Base-by-base conservation (phyloP, 768 basidiomycete genomes). In the Dioszegia crocea region DNA sequence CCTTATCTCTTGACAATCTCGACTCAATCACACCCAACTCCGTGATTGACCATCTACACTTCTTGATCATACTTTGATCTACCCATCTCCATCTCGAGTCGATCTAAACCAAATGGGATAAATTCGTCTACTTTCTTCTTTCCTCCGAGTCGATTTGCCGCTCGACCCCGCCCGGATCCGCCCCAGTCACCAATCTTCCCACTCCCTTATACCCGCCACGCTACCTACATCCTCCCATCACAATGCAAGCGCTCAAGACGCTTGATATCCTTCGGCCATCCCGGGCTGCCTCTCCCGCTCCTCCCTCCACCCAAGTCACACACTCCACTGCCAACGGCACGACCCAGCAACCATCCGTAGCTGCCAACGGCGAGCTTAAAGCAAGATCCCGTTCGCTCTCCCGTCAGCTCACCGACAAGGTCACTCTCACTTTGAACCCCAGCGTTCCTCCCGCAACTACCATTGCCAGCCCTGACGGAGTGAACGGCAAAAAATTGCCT, bases 191-290 rank as follows among this genome's bases (percentile, higher is more conserved):
- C 38, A 11, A 31, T 56, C 36, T 54, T 24, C 24, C 30, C 47
- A 39, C 19, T 19, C 48, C 12, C 41, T 56, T 50, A n/a, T n/a
- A n/a, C n/a, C n/a, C n/a, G n/a, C n/a, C n/a, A n/a, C n/a, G n/a
- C n/a, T n/a, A n/a, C n/a, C n/a, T 3, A 59, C 36, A 26, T 16
- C 40, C 45, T 41, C 36, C n/a, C 23, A 27, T 44, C 68, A 68
- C 38, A 17, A 77, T 77, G 76, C 61, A 77, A 36, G 68, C 76
- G 16, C 61, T 77, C 36, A 73, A 71, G 26, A 70, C 76, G 27
- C 71, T 77, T 24, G 74, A 74, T 24, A 73, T 77, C 45, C 72
- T 77, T 44, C 67, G 76, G 10, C 74, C 76, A 27, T 77, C 76
- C 26, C 64, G 76, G 24, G 67, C 76, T n/a, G 61, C 74, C 23